Conservation (phyloP, 352 stramenopile genomes). For the Phytophthora hybrid region DNA sequence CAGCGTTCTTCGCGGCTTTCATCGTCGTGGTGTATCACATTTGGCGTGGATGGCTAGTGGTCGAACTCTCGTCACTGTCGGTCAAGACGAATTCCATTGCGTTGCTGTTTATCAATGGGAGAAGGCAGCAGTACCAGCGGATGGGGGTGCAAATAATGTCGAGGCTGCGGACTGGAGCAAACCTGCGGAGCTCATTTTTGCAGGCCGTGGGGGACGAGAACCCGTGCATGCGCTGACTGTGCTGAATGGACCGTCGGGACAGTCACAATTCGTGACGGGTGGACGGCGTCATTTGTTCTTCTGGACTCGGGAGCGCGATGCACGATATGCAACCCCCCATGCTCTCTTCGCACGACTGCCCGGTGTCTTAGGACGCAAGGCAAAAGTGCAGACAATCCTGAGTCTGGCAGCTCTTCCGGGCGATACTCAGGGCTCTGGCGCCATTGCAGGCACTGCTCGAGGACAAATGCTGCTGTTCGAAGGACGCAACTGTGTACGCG, state of each 20-base stretch:
- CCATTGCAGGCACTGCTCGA: constrained; percentile 73
- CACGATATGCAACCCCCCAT: constrained; percentile 55
- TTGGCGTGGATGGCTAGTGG: constrained; percentile 82
- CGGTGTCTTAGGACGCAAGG: constrained; percentile 72
- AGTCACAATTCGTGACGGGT: constrained; percentile 70
- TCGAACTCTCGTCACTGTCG: constrained; percentile 69
- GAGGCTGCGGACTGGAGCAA: constrained; percentile 59
- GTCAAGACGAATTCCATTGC: constrained; percentile 73
- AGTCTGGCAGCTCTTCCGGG: constrained; percentile 58
- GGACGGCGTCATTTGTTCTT: constrained; percentile 77
- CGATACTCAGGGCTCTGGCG: constrained; percentile 50
- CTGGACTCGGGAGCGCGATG: constrained; percentile 73
- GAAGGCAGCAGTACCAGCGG: constrained; percentile 15
- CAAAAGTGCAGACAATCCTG: constrained; percentile 75
- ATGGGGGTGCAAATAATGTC: neutral
- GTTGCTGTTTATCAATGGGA: constrained; percentile 86
- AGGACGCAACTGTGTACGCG: constrained; percentile 77
- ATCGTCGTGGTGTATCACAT: constrained; percentile 64
- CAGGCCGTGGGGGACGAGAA: constrained; percentile 55
- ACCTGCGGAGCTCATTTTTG: constrained; percentile 62
- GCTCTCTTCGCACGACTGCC: constrained; percentile 58
- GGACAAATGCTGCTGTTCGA: constrained; percentile 86
- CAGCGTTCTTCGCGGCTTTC: constrained; percentile 72
- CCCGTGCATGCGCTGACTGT: constrained; percentile 54
- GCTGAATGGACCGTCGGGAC: constrained; percentile 28